These are phyloP conservation scores for Cordyceps tenuipes DNA, from an alignment of 2,329 filamentous ascomycete species.

Conservation along the genomic window DNA sequence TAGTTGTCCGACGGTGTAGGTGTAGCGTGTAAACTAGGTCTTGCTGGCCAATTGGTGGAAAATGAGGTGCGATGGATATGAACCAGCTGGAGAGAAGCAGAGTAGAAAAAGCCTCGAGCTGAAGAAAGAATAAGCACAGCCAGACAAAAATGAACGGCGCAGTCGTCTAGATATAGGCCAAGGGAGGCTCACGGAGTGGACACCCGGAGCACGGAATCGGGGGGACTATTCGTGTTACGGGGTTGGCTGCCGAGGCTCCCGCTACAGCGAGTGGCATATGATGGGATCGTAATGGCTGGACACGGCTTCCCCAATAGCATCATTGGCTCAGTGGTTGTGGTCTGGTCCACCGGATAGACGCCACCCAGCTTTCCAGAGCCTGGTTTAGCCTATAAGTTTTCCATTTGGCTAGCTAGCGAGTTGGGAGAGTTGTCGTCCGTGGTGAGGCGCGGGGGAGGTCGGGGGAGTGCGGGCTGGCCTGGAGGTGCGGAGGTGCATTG, in stretches of 20 bases:
- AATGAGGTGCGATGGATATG: neutral
- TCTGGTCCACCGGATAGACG: slow-evolving; percentile 6
- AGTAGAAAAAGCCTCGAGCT: neutral
- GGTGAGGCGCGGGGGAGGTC: slow-evolving; percentile 7
- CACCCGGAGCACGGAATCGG: slow-evolving; percentile 6
- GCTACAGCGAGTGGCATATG: slow-evolving; percentile 9
- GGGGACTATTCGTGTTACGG: slow-evolving; percentile 9
- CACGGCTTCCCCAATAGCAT: neutral
- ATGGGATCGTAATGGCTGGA: slow-evolving; percentile 9
- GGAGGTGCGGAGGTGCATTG: neutral
- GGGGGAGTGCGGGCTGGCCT: slow-evolving; percentile 5
- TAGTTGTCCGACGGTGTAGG: neutral
- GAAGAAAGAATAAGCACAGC: neutral
- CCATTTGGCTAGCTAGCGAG: neutral
- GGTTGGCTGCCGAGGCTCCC: slow-evolving; percentile 11
- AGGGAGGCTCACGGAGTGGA: neutral
- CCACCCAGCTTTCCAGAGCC: slow-evolving; percentile 5
- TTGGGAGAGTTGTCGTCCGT: neutral
- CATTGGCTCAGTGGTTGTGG: neutral
- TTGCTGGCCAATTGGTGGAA: neutral
- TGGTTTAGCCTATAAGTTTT: neutral
- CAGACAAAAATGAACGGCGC: neutral
- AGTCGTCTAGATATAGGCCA: slow-evolving; percentile 8
- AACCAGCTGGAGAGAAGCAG: neutral
- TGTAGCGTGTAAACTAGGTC: neutral